phyloP scores from a whole-genome alignment of 352 stramenopile species.

The Globisporangium alternatum region DNA sequence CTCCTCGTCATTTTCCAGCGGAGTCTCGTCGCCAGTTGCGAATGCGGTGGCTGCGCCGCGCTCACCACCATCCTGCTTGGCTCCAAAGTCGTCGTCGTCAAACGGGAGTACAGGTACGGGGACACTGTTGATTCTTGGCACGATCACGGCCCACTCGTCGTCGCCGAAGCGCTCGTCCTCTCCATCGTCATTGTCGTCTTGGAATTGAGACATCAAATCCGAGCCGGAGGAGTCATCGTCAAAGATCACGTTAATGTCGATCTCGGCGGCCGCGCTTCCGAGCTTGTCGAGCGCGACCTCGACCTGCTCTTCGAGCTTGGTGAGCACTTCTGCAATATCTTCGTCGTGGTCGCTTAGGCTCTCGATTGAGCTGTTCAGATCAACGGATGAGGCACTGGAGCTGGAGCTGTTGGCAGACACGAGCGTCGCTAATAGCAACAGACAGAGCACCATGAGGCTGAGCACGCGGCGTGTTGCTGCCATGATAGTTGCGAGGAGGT shows the following conservation, averaged over 20 bases:
- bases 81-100: background rate
- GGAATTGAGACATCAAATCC: background rate
- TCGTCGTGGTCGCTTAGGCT: background rate
- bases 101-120: background rate
- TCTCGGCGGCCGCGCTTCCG: constrained; percentile 1
- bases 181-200: background rate
- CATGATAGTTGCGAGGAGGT: background rate
- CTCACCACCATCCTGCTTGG: background rate
- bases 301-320: background rate
- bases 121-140: background rate
- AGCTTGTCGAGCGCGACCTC: constrained; percentile 2
- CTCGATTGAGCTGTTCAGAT: background rate
- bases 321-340: constrained; percentile 5
- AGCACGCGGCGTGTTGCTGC: background rate
- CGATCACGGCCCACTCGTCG: constrained; percentile 9
- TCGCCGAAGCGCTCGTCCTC: background rate
- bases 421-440: background rate
- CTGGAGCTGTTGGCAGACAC: background rate
- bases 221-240: background rate
- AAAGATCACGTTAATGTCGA: constrained; percentile 13
- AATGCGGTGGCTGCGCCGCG: background rate
- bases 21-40: background rate
- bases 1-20: background rate
- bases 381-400: background rate
- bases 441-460: background rate